These are phyloP conservation scores for Podospora appendiculata DNA, from an alignment of 495 filamentous ascomycete genomes.

Conservation along the genomic window DNA sequence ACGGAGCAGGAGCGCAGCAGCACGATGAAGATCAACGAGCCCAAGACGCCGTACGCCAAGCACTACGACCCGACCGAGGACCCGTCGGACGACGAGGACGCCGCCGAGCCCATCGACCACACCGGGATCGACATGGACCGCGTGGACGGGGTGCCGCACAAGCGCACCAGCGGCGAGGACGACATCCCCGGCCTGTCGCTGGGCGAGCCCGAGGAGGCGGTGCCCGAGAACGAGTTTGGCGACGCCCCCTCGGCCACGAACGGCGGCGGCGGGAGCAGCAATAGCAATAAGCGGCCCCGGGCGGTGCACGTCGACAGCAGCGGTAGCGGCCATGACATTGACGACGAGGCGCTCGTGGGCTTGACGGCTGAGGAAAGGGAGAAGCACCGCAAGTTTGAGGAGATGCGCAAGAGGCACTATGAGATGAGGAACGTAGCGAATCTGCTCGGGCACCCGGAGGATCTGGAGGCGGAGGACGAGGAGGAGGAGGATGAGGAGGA, in stretches of 20 bases:
- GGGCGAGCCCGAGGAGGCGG: slow-evolving; percentile 83
- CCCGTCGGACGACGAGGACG: slow-evolving; percentile 66
- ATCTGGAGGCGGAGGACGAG: slow-evolving; percentile 29
- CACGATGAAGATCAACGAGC: slow-evolving; percentile 98
- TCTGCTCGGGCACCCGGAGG: slow-evolving; percentile 65
- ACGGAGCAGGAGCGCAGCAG: slow-evolving; percentile 89
- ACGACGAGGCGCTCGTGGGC: slow-evolving; percentile 49
- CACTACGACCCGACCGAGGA: slow-evolving; percentile 88
- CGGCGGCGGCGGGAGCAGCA: neutral
- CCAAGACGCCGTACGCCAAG: slow-evolving; percentile 91
- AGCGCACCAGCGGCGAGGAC: slow-evolving; percentile 29
- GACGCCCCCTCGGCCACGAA: neutral
- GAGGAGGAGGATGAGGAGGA: slow-evolving; percentile 12
- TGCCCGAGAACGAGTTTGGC: slow-evolving; percentile 37
- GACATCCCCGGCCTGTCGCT: slow-evolving; percentile 90
- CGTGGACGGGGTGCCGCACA: slow-evolving; percentile 24
- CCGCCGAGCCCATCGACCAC: slow-evolving; percentile 30
- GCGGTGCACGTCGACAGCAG: slow-evolving; percentile 63
- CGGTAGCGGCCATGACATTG: slow-evolving; percentile 45
- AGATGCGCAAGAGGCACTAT: slow-evolving; percentile 89
- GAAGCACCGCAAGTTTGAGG: slow-evolving; percentile 87
- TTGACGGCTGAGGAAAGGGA: slow-evolving; percentile 71
- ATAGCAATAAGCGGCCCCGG: slow-evolving; percentile 29
- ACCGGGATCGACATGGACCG: slow-evolving; percentile 25
- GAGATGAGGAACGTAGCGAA: slow-evolving; percentile 96